Evolutionary conservation across 306 rosid genomes (phyloP).

Genomic region (Elaeagnus macrophylla): DNA sequence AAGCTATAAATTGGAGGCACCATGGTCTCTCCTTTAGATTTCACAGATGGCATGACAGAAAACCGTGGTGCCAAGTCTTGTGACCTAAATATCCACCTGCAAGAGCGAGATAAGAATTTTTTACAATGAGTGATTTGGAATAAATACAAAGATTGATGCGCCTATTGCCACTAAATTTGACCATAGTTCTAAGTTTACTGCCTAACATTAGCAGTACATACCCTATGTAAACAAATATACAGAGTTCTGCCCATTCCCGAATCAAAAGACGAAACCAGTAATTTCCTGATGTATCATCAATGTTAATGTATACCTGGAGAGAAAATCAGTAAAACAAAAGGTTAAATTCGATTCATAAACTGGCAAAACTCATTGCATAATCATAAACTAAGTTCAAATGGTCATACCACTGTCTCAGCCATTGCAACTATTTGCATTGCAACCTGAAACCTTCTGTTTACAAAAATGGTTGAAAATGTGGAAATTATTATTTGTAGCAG

Average conservation of each 20-base stretch:
- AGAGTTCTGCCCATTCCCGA: constrained; percentile 82
- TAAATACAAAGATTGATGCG: not conserved
- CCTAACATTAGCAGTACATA: constrained; percentile 30
- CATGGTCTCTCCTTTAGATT: constrained; percentile 38
- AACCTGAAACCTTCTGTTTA: constrained; percentile 76
- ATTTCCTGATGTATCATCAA: constrained; percentile 58
- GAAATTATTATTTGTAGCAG: constrained; percentile 4
- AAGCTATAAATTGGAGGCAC: constrained; percentile 81
- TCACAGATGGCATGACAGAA: constrained; percentile 72
- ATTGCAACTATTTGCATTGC: constrained; percentile 94
- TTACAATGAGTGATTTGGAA: not conserved
- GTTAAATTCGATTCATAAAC: constrained; percentile 3
- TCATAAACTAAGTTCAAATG: constrained; percentile 15
- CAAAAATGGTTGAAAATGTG: constrained; percentile 11
- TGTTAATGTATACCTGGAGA: constrained; percentile 63
- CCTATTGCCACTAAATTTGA: too few relatives aligned
- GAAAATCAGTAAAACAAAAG: not conserved
- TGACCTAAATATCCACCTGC: constrained; percentile 92
- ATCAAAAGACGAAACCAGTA: constrained; percentile 81
- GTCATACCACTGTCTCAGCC: constrained; percentile 73
- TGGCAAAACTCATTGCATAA: not conserved
- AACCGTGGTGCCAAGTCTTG: constrained; percentile 77
- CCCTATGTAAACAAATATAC: constrained; percentile 91
- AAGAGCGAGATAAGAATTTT: constrained; percentile 16
- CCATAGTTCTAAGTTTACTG: too few relatives aligned